Evolutionary conservation across 176 grass and related monocot genomes (phyloP).

Genomic region (Echinochloa phyllopogon): DNA sequence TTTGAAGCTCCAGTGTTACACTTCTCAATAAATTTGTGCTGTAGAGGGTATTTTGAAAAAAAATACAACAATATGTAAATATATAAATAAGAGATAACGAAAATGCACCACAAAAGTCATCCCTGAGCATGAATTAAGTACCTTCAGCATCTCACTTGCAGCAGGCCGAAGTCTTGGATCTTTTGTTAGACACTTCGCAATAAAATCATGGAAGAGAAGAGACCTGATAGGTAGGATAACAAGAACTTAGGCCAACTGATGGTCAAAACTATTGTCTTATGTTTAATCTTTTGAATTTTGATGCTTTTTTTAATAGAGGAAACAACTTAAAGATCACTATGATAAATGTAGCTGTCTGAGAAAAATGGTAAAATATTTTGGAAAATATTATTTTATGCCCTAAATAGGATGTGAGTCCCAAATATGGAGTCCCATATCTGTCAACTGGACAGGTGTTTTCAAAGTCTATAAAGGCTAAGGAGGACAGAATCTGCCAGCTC

Average conservation of each 20-base stretch:
- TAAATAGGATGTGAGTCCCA: slow-evolving; percentile 8
- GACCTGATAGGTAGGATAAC: slow-evolving; percentile 67
- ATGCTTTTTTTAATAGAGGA: slow-evolving; percentile 15
- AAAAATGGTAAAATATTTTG: slow-evolving; percentile 24
- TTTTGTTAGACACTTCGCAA: slow-evolving; percentile 99
- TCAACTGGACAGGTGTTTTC: slow-evolving; percentile 12
- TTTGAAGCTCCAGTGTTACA: slow-evolving; percentile 93
- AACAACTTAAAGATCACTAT: slow-evolving; percentile 30
- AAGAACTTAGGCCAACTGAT: slow-evolving; percentile 26
- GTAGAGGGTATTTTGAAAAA: slow-evolving; percentile 18
- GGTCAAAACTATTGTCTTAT: slow-evolving; percentile 26
- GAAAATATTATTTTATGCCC: slow-evolving; percentile 22
- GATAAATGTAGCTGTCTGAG: not conserved
- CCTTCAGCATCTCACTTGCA: slow-evolving; percentile 96
- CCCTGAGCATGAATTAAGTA: slow-evolving; percentile 46
- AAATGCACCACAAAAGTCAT: slow-evolving; percentile 26
- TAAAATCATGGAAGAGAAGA: slow-evolving; percentile 99
- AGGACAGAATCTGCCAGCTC: slow-evolving; percentile 28
- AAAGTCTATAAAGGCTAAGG: slow-evolving; percentile 18
- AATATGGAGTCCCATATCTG: slow-evolving; percentile 10
- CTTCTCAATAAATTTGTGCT: slow-evolving; percentile 99
- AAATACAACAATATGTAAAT: slow-evolving; percentile 34
- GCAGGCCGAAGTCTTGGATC: slow-evolving; percentile 91
- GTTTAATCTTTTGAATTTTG: slow-evolving; percentile 21
- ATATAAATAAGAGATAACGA: slow-evolving; percentile 30